Evolutionary conservation across 148 eudicot species (phyloP), one percentile per base, ranked within the genome.

Genomic region (Amaranthus hypochondriacus): DNA sequence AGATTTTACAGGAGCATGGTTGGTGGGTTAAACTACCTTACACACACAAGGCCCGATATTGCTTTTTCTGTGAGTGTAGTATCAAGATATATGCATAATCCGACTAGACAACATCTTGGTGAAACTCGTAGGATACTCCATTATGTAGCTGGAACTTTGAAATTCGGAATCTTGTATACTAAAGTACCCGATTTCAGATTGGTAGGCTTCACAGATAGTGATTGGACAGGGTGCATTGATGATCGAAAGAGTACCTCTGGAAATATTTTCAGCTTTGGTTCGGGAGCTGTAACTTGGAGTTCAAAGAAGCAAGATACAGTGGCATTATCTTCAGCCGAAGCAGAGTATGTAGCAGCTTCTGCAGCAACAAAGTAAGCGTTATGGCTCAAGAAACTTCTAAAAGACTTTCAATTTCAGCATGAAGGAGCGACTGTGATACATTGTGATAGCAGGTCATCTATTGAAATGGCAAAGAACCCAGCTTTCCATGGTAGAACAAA

Each of bases 41-140:
- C 69, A n/a, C 69, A 48, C 53, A 66, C 69, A 4, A 66, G 78
- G 50, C 72, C 72, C 4, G 46, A 75, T 56, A 55, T 75, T 44
- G 39, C 66, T 5, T 75, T 43, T 18, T 57, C 66, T 4, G 72
- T 75, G 5, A 70, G 72, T 7, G 12, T 62, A 5, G 47, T 62
- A 7, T 62, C 66, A 8, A 2, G 0, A 28, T 28, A 28, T 28
- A 28, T 28, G 39, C 39, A 28, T 28, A 28, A 28, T 28, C 39
- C 39, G 1, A 28, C 39, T 28, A 28, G 39, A 28, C 39, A 28
- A 28, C 39, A 28, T 28, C 39, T 28, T 28, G 39, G 39, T 28
- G 39, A 1, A 28, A 28, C 39, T 28, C 39, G 39, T 28, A 28
- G 39, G 39, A 28, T 28, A 28, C 39, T 28, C 39, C 2, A 62